Percentiles rank a stretch among this genome's conserved stretches.
Evolutionary conservation across 2,329 filamentous ascomycete genomes (phyloP).

Genomic region (Trichophyton equinum): DNA sequence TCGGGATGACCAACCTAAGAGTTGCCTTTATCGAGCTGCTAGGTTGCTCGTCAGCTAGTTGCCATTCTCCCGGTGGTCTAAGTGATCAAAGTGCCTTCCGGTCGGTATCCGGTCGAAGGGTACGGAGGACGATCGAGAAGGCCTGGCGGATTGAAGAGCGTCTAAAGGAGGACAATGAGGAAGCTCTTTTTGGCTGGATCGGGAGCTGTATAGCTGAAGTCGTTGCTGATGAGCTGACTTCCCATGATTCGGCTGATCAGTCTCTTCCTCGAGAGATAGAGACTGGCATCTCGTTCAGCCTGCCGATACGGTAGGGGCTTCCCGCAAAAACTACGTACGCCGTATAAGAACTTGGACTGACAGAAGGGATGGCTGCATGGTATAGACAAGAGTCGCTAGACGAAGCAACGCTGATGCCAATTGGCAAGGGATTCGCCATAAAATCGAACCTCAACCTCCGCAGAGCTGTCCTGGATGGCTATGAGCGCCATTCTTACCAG

Average conservation of each 20-base stretch:
- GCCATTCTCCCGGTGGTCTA: not conserved
- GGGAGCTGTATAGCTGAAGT: conserved; percentile 60
- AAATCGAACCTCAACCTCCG: conserved; percentile 24
- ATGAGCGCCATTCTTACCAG: conserved; percentile 32
- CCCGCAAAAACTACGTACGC: not conserved
- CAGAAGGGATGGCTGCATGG: not conserved
- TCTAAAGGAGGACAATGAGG: conserved; percentile 57
- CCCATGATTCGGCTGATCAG: conserved; percentile 19
- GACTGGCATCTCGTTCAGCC: conserved; percentile 33
- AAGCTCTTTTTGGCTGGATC: conserved; percentile 63
- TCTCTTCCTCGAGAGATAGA: conserved; percentile 22
- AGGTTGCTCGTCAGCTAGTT: conserved; percentile 18
- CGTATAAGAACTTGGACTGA: not conserved
- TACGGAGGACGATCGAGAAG: conserved; percentile 52
- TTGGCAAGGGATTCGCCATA: conserved; percentile 40
- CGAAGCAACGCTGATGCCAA: conserved; percentile 40
- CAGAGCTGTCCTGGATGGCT: conserved; percentile 24
- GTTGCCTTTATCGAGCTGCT: conserved; percentile 41
- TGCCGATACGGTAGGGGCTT: conserved; percentile 29
- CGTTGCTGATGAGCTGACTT: conserved; percentile 40
- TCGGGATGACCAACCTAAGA: conserved; percentile 40
- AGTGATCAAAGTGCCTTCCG: conserved; percentile 15
- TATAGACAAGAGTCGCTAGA: conserved; percentile 36
- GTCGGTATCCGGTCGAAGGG: conserved; percentile 32
- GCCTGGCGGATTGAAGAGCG: conserved; percentile 63